Evolutionary conservation across 2,329 filamentous ascomycete species (phyloP), one percentile per base, ranked within the genome.

Genomic region (Pyrenochaeta sp.): DNA sequence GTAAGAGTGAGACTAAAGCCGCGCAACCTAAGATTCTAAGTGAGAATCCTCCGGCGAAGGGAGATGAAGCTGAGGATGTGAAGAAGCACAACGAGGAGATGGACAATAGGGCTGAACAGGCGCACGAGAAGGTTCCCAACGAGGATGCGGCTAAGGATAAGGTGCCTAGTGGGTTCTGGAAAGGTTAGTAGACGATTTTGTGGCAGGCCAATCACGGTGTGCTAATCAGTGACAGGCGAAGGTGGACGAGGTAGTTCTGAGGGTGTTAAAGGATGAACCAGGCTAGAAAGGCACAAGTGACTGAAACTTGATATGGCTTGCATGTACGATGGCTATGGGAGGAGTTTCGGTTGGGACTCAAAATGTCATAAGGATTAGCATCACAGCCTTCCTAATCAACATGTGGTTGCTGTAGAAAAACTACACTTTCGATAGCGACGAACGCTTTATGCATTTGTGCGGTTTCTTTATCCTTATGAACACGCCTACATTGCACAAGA

Each of bases 81-180:
- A 75, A 71, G 73, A 50, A 78, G 67, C 80, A 82, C 66, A 82
- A 82, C 59, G 52, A 71, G 62, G 79, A 82, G 63, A 75, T 82
- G 73, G 76, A 78, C 28, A 57, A 76, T 50, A 72, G 79, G 66
- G 72, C 76, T 67, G 79, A 82, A 64, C 76, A 71, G 73, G 70
- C 79, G 56, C 61, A 75, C 63, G 75, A 78, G 61, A 73, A 74
- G 72, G 70, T 74, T 50, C 67, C 58, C 45, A 74, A 77, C 58
- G 67, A 76, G 59, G 76, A 80, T 6, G 70, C 67, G 15, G 54
- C 75, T 56, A 78, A 79, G 61, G 77, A 81, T 34, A 79, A 81
- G 64, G 79, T 80, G 19, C 54, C 68, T 15, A 71, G 71, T 52
- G 59, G 66, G 39, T 81, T 79, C 57, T 81, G 79, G 79, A 62